Evolutionary conservation across 2,329 filamentous ascomycete species (phyloP), one percentile per base, ranked within the genome.

Genomic region (Fusarium sp.): DNA sequence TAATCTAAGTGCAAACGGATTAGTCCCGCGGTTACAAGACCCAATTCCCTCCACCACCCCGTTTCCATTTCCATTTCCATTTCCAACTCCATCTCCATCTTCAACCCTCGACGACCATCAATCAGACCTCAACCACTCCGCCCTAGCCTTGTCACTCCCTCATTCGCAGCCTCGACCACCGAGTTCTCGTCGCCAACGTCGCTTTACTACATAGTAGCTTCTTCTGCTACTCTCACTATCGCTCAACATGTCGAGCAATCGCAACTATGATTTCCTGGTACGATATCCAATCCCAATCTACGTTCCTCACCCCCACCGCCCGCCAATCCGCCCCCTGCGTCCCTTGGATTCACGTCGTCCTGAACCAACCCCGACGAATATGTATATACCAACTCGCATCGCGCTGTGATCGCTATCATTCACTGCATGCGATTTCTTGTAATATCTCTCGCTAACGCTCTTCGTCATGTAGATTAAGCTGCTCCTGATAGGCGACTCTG

Each of bases 181-280:
- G 56, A 55, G 52, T 35, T 42, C 56, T 62, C 55, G 14, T 64
- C 59, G 57, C 67, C n/a, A 65, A 61, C 66, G 57, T 69, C 62
- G 41, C 56, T 59, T 60, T 46, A 57, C 57, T 71, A 67, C 40
- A 40, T 50, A 33, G 60, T 58, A 61, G 66, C 74, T 55, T 20
- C 58, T 63, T 60, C 63, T 62, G 59, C 58, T 72, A 46, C 68
- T 63, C 62, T 62, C 73, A 53, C 64, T 57, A 67, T 64, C 73
- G 73, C 73, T 77, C 82, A 87, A 80, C 77, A 99, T 99, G 96
- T 95, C 96, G 79, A 94, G 93, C 83, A 97, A 95, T 87, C 91
- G 96, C 84, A 99, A 99, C 87, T 99, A 99, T 85, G 96, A 99
- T 84, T 98, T 98, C 84, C 88, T 99, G 85, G 95, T 98, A 91